Evolutionary conservation across 108 stramenopile genomes (phyloP).

Genomic region (Nitzschia sp.): DNA sequence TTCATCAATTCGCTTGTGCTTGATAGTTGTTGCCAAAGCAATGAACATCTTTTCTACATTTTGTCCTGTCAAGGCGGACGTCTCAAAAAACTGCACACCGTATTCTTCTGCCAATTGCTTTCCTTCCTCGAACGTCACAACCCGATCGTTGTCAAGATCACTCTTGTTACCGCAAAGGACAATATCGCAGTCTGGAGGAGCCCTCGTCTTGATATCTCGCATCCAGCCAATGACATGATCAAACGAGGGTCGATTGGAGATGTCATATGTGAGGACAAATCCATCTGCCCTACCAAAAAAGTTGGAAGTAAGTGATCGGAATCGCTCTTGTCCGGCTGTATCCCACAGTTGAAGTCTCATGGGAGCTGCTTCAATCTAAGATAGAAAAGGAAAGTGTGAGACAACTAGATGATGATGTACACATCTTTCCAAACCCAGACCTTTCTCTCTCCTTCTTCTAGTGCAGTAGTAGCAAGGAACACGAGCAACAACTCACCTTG

Average conservation of each 20-base stretch:
- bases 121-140: constrained; percentile 83
- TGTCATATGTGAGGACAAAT: constrained; percentile 89
- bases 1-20: constrained; percentile 85
- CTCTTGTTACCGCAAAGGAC: constrained; percentile 85
- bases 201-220: constrained; percentile 86
- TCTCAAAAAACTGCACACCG: constrained; percentile 95
- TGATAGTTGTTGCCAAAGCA: constrained; percentile 85
- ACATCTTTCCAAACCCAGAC: no score
- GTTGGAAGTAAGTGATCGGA: constrained; percentile 89
- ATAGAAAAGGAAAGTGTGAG: neutral
- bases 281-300: constrained; percentile 95
- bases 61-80: constrained; percentile 89
- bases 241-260: constrained; percentile 85
- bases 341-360: constrained; percentile 93
- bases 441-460: no score
- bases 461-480: no score
- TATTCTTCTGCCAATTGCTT: constrained; percentile 87
- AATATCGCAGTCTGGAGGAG: constrained; percentile 88
- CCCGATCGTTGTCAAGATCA: constrained; percentile 81
- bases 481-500: constrained; percentile 44
- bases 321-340: constrained; percentile 94
- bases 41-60: constrained; percentile 93
- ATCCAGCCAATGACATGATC: constrained; percentile 93
- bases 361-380: constrained; percentile 79
- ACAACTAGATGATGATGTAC: no score